Percentiles rank a stretch among this genome's conserved stretches.
These are phyloP conservation scores for Wickerhamiella qilinensis DNA, from an alignment of 805 yeast genomes.

Conservation along the genomic window DNA sequence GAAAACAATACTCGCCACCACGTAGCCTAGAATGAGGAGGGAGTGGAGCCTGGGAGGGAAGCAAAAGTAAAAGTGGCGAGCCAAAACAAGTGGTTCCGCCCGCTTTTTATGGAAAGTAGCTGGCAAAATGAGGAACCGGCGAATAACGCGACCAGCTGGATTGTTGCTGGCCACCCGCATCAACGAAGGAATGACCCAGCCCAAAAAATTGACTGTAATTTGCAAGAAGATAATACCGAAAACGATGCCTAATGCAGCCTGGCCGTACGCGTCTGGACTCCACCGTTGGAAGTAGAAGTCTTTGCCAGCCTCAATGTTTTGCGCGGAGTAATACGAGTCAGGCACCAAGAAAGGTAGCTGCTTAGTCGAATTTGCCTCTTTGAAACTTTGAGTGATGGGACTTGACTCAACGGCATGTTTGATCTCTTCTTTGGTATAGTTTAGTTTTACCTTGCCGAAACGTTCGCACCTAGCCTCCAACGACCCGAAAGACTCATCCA, in stretches of 20 bases:
- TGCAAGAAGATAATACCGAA: constrained; percentile 6
- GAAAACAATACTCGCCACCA: constrained; percentile 1
- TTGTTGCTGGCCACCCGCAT: constrained; percentile 2
- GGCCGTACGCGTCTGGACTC: background rate
- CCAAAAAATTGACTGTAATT: constrained; percentile 5
- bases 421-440: background rate
- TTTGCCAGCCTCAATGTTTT: background rate
- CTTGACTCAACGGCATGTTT: background rate
- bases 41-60: background rate
- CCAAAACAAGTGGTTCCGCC: background rate
- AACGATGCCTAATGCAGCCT: constrained; percentile 4
- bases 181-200: constrained; percentile 5
- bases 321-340: background rate
- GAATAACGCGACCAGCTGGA: constrained; percentile 1
- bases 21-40: background rate
- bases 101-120: background rate
- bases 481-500: background rate
- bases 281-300: background rate
- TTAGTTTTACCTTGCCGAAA: background rate
- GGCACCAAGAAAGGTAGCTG: background rate
- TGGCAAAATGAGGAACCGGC: constrained; percentile 6
- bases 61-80: constrained; percentile 1
- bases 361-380: background rate
- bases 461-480: background rate
- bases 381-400: background rate